Conservation (phyloP, 345 rosid genomes). For the Ailanthus altissimus region DNA sequence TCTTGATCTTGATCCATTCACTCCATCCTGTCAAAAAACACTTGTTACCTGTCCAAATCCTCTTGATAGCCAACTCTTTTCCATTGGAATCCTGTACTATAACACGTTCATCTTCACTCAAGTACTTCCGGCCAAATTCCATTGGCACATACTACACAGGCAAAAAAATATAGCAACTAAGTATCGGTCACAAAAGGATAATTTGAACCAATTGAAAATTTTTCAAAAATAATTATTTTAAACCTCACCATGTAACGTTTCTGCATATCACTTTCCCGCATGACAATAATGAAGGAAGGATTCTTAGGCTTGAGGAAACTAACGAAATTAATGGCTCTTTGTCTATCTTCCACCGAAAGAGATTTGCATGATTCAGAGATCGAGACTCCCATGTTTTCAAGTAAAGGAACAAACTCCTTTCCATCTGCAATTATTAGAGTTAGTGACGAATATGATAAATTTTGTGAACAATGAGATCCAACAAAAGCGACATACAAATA, state of each 20-base stretch:
- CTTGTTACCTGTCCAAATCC: no score
- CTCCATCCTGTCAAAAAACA: background rate
- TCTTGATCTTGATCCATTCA: background rate
- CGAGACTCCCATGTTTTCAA: constrained; percentile 10
- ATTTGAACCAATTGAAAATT: background rate
- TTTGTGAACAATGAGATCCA: background rate
- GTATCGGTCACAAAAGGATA: background rate
- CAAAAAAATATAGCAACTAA: background rate
- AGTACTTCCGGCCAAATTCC: background rate
- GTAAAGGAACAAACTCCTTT: background rate
- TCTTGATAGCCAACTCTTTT: background rate
- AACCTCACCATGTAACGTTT: background rate
- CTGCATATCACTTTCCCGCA: background rate
- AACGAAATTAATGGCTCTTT: constrained; percentile 34
- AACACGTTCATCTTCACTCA: background rate
- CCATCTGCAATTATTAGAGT: background rate
- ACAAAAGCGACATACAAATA: background rate
- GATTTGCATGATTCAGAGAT: constrained; percentile 4
- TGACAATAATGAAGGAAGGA: constrained; percentile 38
- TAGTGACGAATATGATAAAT: background rate
- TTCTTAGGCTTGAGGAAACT: constrained; percentile 33
- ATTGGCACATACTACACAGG: constrained; percentile 20
- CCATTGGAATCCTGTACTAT: background rate
- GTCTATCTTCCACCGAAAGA: constrained; percentile 26
- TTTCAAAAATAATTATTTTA: no score